Evolutionary conservation across 2,329 filamentous ascomycete species (phyloP).

Genomic region (Fusarium sp.): DNA sequence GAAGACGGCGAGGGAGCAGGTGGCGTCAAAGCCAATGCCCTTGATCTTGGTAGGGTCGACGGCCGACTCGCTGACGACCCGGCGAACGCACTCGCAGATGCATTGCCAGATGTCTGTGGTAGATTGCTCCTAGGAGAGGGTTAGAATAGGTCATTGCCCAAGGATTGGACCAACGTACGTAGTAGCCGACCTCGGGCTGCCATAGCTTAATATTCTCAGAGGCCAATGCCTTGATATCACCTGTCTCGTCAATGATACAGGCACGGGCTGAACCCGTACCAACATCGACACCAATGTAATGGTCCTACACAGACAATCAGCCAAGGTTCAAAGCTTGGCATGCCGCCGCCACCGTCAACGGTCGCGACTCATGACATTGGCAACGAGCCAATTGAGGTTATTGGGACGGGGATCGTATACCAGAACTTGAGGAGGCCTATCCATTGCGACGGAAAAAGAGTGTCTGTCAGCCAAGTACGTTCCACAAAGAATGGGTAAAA

Average conservation of each 20-base stretch:
- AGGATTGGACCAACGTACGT: conserved; percentile 63
- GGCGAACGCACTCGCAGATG: conserved; percentile 89
- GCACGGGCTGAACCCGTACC: conserved; percentile 95
- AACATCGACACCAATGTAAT: conserved; percentile 90
- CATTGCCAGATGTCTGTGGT: conserved; percentile 97
- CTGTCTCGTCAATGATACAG: conserved; percentile 92
- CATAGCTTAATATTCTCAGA: conserved; percentile 83
- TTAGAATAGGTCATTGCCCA: conserved; percentile 9
- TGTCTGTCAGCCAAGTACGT: conserved; percentile 18
- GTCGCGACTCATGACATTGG: conserved; percentile 6
- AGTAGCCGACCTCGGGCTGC: conserved; percentile 81
- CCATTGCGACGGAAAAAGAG: conserved; percentile 39
- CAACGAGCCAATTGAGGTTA: background rate
- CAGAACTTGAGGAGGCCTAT: conserved; percentile 51
- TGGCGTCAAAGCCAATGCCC: conserved; percentile 97
- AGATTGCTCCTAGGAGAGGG: conserved; percentile 82
- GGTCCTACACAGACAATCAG: conserved; percentile 56
- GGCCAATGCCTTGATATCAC: conserved; percentile 84
- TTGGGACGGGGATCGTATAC: conserved; percentile 40
- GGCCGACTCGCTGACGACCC: conserved; percentile 83
- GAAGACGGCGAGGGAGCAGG: conserved; percentile 97
- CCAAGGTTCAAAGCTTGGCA: conserved; percentile 1
- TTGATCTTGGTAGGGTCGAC: conserved; percentile 81
- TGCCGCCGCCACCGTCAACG: conserved; percentile 12
- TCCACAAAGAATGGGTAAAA: too few species aligned